These are phyloP conservation scores for Oxyria digyna DNA, from an alignment of 148 eudicot genomes.

Conservation along the genomic window DNA sequence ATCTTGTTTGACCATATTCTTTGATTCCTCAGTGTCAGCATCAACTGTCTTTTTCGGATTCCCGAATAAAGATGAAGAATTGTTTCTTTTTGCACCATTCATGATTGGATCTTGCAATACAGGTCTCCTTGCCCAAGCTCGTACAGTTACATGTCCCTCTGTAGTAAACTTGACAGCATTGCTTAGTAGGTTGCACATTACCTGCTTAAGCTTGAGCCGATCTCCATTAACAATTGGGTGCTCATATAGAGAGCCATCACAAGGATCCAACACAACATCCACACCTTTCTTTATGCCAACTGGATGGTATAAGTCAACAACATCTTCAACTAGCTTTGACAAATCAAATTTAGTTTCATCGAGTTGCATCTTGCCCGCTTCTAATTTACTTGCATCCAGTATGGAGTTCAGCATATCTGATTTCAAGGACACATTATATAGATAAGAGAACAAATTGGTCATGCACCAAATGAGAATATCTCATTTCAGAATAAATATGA, in stretches of 20 bases:
- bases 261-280: conserved; percentile 57
- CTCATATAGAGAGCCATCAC: conserved; percentile 38
- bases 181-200: conserved; percentile 53
- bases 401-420: conserved; percentile 58
- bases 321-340: conserved; percentile 48
- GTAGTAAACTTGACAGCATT: conserved; percentile 81
- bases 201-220: conserved; percentile 48
- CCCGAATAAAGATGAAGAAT: conserved; percentile 4
- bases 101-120: conserved; percentile 23
- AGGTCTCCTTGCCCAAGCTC: conserved; percentile 51
- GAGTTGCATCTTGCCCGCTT: conserved; percentile 75
- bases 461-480: too few species aligned
- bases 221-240: conserved; percentile 53
- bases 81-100: conserved; percentile 21
- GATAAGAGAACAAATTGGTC: not conserved
- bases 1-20: conserved; percentile 24
- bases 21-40: conserved; percentile 15
- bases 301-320: conserved; percentile 49
- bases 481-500: not conserved
- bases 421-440: not conserved
- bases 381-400: conserved; percentile 62
- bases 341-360: conserved; percentile 47
- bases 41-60: conserved; percentile 19
- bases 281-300: conserved; percentile 62
- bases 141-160: conserved; percentile 50